Evolutionary conservation across 345 rosid species (phyloP).

Genomic region (Citrus sp.): DNA sequence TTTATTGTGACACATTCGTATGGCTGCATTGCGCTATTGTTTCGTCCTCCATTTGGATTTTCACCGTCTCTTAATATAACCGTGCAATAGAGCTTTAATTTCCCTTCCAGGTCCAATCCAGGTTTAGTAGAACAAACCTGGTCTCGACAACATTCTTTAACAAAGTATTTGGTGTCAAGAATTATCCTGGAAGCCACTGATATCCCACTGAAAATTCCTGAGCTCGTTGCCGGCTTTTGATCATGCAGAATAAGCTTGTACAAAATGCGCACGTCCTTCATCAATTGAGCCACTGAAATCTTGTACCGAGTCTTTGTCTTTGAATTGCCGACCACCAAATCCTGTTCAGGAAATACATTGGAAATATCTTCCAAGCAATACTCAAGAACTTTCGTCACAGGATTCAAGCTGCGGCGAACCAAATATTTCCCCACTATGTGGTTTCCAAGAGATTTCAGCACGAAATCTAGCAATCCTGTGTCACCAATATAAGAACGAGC

Average conservation of each 20-base stretch:
- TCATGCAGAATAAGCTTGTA: conserved; percentile 57
- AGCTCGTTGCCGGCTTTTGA: conserved; percentile 30
- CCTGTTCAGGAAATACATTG: conserved; percentile 40
- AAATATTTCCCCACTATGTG: conserved; percentile 83
- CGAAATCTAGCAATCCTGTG: conserved; percentile 86
- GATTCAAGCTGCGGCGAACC: conserved; percentile 83
- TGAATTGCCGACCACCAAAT: conserved; percentile 32
- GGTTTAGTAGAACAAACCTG: conserved; percentile 17
- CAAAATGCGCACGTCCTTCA: conserved; percentile 59
- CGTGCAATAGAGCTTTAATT: conserved; percentile 55
- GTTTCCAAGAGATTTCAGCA: conserved; percentile 86
- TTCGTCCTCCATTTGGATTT: neutral
- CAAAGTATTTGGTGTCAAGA: conserved; percentile 66
- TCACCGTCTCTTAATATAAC: conserved; percentile 30
- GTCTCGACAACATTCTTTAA: conserved; percentile 54
- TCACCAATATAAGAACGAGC: conserved; percentile 88
- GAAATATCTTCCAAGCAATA: conserved; percentile 81
- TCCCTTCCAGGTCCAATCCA: conserved; percentile 33
- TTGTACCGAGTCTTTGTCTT: conserved; percentile 38
- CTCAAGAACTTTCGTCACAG: conserved; percentile 86
- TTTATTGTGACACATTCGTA: conserved; percentile 59
- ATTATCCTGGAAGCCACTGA: conserved; percentile 58
- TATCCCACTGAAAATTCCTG: conserved; percentile 43
- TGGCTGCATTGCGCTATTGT: conserved; percentile 36
- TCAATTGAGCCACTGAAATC: conserved; percentile 60